Conservation (phyloP, 805 yeast species). For the Priceomyces fermenticarens region DNA sequence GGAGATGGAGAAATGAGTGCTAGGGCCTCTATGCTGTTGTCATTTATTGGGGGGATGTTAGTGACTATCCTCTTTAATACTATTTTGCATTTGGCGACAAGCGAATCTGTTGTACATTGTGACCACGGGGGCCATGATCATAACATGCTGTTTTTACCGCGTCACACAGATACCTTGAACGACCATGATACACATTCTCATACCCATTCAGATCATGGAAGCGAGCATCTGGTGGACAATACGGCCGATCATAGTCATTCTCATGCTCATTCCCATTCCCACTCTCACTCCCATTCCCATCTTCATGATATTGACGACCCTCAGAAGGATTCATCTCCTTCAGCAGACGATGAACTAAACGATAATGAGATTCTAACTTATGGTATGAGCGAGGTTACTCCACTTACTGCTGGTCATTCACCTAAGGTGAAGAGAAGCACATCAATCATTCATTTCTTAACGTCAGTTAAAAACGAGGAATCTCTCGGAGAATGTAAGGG, state of each 20-base stretch:
- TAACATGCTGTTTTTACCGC: neutral
- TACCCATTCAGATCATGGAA: conserved; percentile 6
- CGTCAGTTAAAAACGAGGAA: conserved; percentile 16
- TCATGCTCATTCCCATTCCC: neutral
- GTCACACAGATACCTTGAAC: conserved; percentile 2
- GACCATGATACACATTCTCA: conserved; percentile 18
- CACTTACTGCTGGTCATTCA: conserved; percentile 4
- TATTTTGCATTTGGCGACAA: conserved; percentile 68
- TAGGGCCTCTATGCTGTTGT: conserved; percentile 40
- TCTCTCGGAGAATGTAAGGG: conserved; percentile 48
- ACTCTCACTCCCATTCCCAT: neutral
- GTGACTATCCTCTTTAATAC: conserved; percentile 60
- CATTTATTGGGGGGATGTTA: conserved; percentile 57
- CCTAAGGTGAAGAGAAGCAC: conserved; percentile 11
- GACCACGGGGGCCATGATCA: conserved; percentile 49
- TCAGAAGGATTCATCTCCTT: neutral
- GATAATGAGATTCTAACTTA: neutral
- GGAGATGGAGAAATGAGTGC: conserved; percentile 11
- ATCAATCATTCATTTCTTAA: conserved; percentile 25
- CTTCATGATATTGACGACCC: neutral
- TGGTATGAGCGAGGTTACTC: conserved; percentile 1
- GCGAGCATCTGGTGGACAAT: neutral
- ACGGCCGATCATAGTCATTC: neutral
- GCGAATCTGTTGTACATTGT: conserved; percentile 84
- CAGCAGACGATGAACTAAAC: neutral